phyloP scores from a whole-genome alignment of 2,329 filamentous ascomycete genomes.

The Pezicula carpinea region DNA sequence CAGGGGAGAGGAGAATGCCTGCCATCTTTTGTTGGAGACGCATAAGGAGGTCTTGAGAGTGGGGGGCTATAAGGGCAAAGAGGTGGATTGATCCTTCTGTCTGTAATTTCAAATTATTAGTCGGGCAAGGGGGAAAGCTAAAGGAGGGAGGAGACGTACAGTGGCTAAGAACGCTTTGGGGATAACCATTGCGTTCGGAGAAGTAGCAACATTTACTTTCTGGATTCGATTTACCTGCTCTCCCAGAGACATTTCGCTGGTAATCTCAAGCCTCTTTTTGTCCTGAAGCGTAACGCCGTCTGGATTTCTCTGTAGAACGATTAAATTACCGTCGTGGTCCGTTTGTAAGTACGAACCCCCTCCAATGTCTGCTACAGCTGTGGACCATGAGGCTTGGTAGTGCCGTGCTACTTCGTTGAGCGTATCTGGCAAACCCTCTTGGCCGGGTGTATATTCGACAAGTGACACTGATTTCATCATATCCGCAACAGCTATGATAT shows the following conservation, averaged over 20 bases:
- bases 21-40: conserved; percentile 72
- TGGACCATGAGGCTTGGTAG: conserved; percentile 77
- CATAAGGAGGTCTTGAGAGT: conserved; percentile 75
- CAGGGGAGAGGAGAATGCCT: conserved; percentile 60
- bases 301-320: conserved; percentile 71
- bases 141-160: conserved; percentile 45
- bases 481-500: conserved; percentile 79
- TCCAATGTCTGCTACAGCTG: conserved; percentile 68
- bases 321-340: conserved; percentile 83
- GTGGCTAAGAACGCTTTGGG: conserved; percentile 87
- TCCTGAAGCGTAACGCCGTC: conserved; percentile 73
- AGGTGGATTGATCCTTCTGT: conserved; percentile 90
- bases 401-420: conserved; percentile 75
- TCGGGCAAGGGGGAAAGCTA: background rate
- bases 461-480: conserved; percentile 89
- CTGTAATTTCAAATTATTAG: conserved; percentile 39
- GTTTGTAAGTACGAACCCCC: conserved; percentile 74
- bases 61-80: conserved; percentile 70
- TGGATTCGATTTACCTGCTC: conserved; percentile 92
- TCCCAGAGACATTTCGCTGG: conserved; percentile 78
- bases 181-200: conserved; percentile 61
- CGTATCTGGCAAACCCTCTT: conserved; percentile 51
- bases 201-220: conserved; percentile 62
- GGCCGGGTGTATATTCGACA: conserved; percentile 62
- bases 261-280: conserved; percentile 63